Percentiles rank a stretch among this genome's conserved stretches.
Conservation (phyloP, 148 eudicot species). For the Rhododendron williamsianum region DNA sequence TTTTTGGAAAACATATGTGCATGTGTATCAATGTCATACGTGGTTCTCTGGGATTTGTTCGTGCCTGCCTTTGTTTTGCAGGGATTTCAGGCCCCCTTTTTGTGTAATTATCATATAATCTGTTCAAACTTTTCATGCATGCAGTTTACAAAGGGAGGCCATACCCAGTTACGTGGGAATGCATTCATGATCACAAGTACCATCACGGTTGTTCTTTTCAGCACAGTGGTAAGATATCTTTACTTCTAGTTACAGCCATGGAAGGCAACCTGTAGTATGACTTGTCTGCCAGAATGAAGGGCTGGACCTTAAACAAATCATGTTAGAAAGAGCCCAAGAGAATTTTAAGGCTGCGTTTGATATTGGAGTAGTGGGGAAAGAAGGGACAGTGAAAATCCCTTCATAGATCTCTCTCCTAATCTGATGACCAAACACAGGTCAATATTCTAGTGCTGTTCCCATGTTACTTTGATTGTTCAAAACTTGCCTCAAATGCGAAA, state of each 20-base stretch:
- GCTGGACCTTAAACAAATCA: background rate
- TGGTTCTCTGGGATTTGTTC: background rate
- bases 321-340: background rate
- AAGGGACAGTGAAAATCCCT: background rate
- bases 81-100: background rate
- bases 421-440: background rate
- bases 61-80: no score
- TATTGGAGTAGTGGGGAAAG: background rate
- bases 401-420: background rate
- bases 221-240: slow-evolving; percentile 55
- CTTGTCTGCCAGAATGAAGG: background rate
- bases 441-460: background rate
- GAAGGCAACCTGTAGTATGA: background rate
- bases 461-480: background rate
- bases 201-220: slow-evolving; percentile 71
- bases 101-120: background rate
- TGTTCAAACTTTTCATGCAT: slow-evolving; percentile 7
- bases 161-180: slow-evolving; percentile 51
- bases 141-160: slow-evolving; percentile 62
- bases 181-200: slow-evolving; percentile 85
- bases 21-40: background rate
- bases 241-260: background rate
- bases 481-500: background rate
- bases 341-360: background rate
- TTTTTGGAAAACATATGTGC: background rate